A percentile compares a stretch with the other conserved stretches of the same genome.
Evolutionary conservation across 306 rosid species (phyloP).

Genomic region (Castanea mollissima): DNA sequence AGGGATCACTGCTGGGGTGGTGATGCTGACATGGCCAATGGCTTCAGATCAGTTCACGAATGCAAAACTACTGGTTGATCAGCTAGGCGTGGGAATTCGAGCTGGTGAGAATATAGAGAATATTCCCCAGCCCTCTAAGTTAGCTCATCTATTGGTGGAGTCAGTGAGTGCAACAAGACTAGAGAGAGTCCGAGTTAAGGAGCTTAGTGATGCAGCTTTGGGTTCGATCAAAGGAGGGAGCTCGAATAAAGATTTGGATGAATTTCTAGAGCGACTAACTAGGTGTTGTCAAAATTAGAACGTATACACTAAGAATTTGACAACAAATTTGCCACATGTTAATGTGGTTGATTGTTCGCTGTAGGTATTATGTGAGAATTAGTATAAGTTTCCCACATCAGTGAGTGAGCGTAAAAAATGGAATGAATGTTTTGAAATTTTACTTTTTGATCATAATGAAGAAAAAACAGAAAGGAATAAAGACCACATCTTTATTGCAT

Average conservation of each 20-base stretch:
- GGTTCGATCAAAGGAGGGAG: constrained; percentile 38
- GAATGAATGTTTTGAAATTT: no score
- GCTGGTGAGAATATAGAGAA: constrained; percentile 34
- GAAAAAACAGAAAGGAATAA: no score
- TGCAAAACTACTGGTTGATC: constrained; percentile 37
- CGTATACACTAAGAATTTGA: no score
- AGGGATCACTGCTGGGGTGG: constrained; percentile 34
- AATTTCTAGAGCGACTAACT: constrained; percentile 19
- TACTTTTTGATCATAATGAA: no score
- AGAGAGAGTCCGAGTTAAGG: constrained; percentile 27
- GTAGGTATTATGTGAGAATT: no score
- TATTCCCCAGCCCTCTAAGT: constrained; percentile 20
- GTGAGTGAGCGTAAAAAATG: no score
- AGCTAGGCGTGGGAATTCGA: constrained; percentile 31
- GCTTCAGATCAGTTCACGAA: constrained; percentile 44
- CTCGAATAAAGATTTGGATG: constrained; percentile 39
- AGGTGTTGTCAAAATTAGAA: no score
- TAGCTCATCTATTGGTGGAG: constrained; percentile 18
- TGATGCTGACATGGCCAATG: constrained; percentile 63
- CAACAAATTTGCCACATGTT: no score
- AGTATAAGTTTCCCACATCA: no score
- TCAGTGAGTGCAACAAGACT: constrained; percentile 3
- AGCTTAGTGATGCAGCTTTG: constrained; percentile 21
- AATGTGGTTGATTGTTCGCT: no score
- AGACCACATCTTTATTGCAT: no score